Evolutionary conservation across 768 basidiomycete species (phyloP).

Genomic region (Fibroporia radiculosa): DNA sequence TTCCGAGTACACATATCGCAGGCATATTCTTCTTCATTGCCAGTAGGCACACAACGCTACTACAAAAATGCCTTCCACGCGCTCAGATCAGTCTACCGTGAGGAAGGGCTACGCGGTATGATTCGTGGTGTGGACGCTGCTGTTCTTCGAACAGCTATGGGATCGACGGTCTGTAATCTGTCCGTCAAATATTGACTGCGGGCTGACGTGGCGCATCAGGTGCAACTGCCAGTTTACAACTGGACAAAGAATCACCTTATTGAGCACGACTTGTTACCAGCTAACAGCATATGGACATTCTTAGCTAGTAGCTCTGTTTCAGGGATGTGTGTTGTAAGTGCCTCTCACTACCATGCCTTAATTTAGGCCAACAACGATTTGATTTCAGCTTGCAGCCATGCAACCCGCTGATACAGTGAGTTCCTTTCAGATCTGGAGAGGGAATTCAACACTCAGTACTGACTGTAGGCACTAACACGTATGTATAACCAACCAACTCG

Average conservation of each 20-base stretch:
- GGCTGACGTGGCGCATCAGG: constrained; percentile 33
- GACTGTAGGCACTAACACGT: constrained; percentile 67
- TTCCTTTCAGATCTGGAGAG: constrained; percentile 11
- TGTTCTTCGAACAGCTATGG: constrained; percentile 90
- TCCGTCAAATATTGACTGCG: neutral
- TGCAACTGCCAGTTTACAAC: constrained; percentile 94
- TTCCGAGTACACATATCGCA: constrained; percentile 18
- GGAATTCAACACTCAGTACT: neutral
- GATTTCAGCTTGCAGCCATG: constrained; percentile 74
- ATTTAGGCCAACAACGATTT: neutral
- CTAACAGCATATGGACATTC: constrained; percentile 81
- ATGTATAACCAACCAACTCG: constrained; percentile 94
- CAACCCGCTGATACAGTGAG: constrained; percentile 86
- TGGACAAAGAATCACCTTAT: constrained; percentile 82
- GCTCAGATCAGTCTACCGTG: constrained; percentile 65
- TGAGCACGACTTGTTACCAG: constrained; percentile 55
- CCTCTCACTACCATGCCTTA: neutral
- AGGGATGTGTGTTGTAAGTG: constrained; percentile 82
- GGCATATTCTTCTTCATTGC: constrained; percentile 93
- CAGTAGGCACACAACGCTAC: constrained; percentile 90
- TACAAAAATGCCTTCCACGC: constrained; percentile 85
- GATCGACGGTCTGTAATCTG: constrained; percentile 55
- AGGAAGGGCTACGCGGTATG: constrained; percentile 75
- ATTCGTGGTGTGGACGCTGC: constrained; percentile 91
- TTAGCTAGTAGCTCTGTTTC: constrained; percentile 83